A percentile compares a stretch with the other conserved stretches of the same genome.
phyloP scores from a whole-genome alignment of 768 basidiomycete genomes.

The Nevesoporus exiguus region DNA sequence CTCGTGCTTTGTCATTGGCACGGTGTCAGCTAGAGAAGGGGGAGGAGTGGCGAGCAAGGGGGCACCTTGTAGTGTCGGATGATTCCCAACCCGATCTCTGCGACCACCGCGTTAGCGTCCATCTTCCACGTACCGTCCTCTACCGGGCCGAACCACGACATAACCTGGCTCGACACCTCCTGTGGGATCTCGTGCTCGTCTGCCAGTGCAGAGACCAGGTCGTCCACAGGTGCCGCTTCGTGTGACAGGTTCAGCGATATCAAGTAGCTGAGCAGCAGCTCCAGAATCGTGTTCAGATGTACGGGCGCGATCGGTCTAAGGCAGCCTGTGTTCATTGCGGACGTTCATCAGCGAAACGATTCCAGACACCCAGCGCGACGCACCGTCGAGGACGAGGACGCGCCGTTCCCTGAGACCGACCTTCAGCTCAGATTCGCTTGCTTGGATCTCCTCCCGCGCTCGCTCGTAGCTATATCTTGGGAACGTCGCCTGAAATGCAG shows the following conservation, averaged over 20 bases:
- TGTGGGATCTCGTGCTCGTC: slow-evolving; percentile 71
- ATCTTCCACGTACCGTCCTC: slow-evolving; percentile 59
- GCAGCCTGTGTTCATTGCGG: slow-evolving; percentile 41
- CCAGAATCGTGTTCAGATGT: slow-evolving; percentile 69
- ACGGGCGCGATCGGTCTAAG: slow-evolving; percentile 69
- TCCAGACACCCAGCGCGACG: background rate
- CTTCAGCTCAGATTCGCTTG: slow-evolving; percentile 73
- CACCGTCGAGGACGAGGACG: slow-evolving; percentile 72
- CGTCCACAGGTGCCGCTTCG: slow-evolving; percentile 51
- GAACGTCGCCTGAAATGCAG: slow-evolving; percentile 28
- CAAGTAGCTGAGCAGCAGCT: slow-evolving; percentile 70
- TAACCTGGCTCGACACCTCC: slow-evolving; percentile 60
- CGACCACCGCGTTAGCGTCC: slow-evolving; percentile 58
- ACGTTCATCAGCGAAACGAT: background rate
- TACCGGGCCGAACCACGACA: slow-evolving; percentile 79
- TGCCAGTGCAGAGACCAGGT: slow-evolving; percentile 57
- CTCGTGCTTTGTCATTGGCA: slow-evolving; percentile 45
- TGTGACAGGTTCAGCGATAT: slow-evolving; percentile 58
- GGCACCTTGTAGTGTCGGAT: slow-evolving; percentile 58
- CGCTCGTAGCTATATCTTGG: slow-evolving; percentile 53
- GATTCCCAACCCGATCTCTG: slow-evolving; percentile 75
- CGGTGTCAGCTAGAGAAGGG: background rate
- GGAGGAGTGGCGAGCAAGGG: background rate
- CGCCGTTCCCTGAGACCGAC: slow-evolving; percentile 62
- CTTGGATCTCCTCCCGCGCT: slow-evolving; percentile 66